A percentile compares a stretch with the other conserved stretches of the same genome.
Conservation (phyloP, 805 yeast genomes). For the Wickerhamomyces chambardii region DNA sequence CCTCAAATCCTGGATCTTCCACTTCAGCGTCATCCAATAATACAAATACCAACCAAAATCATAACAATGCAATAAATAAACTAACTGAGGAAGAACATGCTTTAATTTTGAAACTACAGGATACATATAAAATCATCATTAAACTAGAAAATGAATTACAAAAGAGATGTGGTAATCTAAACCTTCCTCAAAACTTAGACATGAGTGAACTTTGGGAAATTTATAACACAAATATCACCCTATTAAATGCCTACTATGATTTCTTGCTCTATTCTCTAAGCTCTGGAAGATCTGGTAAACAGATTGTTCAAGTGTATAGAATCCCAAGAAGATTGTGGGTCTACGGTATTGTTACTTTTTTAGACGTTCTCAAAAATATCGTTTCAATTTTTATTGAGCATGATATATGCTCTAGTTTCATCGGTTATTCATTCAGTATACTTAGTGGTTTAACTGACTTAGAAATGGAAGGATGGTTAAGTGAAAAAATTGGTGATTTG, state of each 20-base stretch:
- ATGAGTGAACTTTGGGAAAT: slow-evolving; percentile 66
- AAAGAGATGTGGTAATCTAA: slow-evolving; percentile 57
- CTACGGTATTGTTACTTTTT: slow-evolving; percentile 73
- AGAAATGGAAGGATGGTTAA: slow-evolving; percentile 45
- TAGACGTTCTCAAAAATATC: slow-evolving; percentile 69
- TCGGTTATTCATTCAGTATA: slow-evolving; percentile 56
- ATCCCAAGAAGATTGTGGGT: slow-evolving; percentile 81
- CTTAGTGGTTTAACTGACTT: slow-evolving; percentile 29
- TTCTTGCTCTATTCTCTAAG: slow-evolving; percentile 63
- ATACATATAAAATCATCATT: slow-evolving; percentile 63
- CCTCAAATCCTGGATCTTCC: slow-evolving; percentile 10
- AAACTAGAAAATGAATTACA: slow-evolving; percentile 62
- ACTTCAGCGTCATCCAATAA: slow-evolving; percentile 1
- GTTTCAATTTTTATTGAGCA: slow-evolving; percentile 68
- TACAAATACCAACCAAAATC: slow-evolving; percentile 5
- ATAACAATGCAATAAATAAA: slow-evolving; percentile 14
- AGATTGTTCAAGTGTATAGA: slow-evolving; percentile 67
- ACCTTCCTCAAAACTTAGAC: slow-evolving; percentile 41
- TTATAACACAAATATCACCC: slow-evolving; percentile 55
- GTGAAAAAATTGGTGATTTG: slow-evolving; percentile 75
- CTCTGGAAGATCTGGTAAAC: slow-evolving; percentile 71
- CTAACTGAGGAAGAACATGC: slow-evolving; percentile 52
- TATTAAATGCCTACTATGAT: slow-evolving; percentile 65
- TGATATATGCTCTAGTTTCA: slow-evolving; percentile 69
- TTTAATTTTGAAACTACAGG: slow-evolving; percentile 62